Percentiles rank a stretch among this genome's conserved stretches.
Evolutionary conservation across 2,329 filamentous ascomycete species (phyloP).

Genomic region (Neoscytalidium dimidiatum): DNA sequence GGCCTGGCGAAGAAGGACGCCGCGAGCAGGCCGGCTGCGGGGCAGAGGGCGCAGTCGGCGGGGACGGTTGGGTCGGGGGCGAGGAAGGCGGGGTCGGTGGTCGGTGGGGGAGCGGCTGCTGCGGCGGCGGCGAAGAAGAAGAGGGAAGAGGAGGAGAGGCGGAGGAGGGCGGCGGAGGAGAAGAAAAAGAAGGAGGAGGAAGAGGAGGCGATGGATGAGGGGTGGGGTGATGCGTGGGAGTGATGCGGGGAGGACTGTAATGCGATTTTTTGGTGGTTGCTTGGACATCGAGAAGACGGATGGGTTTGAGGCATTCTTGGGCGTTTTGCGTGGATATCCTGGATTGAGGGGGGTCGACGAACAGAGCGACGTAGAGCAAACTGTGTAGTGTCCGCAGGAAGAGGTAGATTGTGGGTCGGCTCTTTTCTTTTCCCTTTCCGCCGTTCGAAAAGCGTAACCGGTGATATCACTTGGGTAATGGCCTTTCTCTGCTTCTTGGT

Average conservation of each 20-base stretch:
- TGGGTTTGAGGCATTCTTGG: background rate
- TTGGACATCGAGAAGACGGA: background rate
- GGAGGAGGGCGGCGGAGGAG: slow-evolving; percentile 11
- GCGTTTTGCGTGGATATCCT: slow-evolving; percentile 5
- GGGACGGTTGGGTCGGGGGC: slow-evolving; percentile 32
- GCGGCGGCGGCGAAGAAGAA: slow-evolving; percentile 11
- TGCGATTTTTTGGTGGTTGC: no score
- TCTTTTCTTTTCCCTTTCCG: background rate
- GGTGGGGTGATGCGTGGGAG: slow-evolving; percentile 21
- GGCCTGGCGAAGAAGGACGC: slow-evolving; percentile 67
- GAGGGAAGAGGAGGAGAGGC: slow-evolving; percentile 18
- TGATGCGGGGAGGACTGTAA: background rate
- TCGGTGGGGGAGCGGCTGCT: slow-evolving; percentile 24
- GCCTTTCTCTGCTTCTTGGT: background rate
- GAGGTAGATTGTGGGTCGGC: background rate
- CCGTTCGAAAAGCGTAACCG: background rate
- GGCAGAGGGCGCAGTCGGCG: slow-evolving; percentile 32
- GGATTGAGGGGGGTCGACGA: background rate
- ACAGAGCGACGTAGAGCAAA: background rate
- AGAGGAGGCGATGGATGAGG: slow-evolving; percentile 22
- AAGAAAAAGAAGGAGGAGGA: slow-evolving; percentile 27
- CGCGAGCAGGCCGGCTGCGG: slow-evolving; percentile 37
- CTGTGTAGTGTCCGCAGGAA: background rate
- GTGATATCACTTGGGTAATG: background rate
- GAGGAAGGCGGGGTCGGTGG: slow-evolving; percentile 31